Evolutionary conservation across 140 eudicot species (phyloP), one percentile per base, ranked within the genome.

Genomic region (Oenanthe javanica): DNA sequence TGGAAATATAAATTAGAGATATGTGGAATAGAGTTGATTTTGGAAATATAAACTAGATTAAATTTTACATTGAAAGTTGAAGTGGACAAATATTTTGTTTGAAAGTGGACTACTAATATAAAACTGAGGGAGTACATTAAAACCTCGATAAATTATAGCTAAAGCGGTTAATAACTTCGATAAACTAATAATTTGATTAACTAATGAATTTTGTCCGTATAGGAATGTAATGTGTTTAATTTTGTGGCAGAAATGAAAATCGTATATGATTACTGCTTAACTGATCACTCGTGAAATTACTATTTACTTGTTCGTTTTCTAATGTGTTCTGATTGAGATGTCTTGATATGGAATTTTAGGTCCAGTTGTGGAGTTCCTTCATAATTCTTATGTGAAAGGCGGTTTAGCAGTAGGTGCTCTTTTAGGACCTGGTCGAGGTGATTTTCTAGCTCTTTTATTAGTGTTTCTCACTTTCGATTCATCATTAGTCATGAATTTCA

Each of bases 341-440:
- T 50, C 84, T 81, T 52, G 75, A 23, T 70, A n/a, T 80, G 57
- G 83, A 77, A 59, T 80, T 51, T 75, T 21, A 93, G 98, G 97
- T 50, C 77, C 91, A n/a, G 27, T 89, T 1, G 51, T 85, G 87
- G 96, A 90, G 75, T 61, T 91, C 59, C 90, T 93, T 73, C 98
- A 93, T 79, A 90, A 89, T 84, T 88, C 98, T n/a, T 88, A 93
- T 82, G 92, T 93, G 82, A 93, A 93, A 81, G 97, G 90, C 66
- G 92, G 89, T 87, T 82, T 93, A 83, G 97, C 98, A 82, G 79
- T 93, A 79, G 98, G 97, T 43, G 89, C 98, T 49, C 70, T 91
- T 80, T 79, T 93, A 87, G 97, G 98, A 76, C 98, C 98, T 78
- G 98, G 98, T 82, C 86, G 96, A 91, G 98, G 98, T 91, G 76